Evolutionary conservation across 2,329 filamentous ascomycete genomes (phyloP).

Genomic region (Diplocarpon rosae): DNA sequence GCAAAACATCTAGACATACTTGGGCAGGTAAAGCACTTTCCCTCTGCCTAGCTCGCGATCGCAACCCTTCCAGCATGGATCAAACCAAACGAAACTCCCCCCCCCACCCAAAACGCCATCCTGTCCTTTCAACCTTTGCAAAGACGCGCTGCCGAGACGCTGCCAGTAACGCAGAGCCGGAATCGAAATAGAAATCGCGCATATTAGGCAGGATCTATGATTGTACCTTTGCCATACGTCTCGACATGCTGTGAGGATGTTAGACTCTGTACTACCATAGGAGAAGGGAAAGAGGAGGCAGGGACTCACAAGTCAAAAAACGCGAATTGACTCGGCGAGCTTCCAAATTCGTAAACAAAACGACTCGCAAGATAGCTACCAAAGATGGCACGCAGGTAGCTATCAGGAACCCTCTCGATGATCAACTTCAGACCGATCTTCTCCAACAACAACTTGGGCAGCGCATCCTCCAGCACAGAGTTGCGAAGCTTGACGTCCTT

Average conservation of each 20-base stretch:
- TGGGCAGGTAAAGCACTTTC: too few relatives aligned
- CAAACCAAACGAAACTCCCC: too few relatives aligned
- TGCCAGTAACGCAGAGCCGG: too few relatives aligned
- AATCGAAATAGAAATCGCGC: too few relatives aligned
- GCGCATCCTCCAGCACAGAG: conserved; percentile 70
- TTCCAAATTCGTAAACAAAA: conserved; percentile 93
- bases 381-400: conserved; percentile 89
- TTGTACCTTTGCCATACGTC: conserved; percentile 44
- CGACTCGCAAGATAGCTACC: conserved; percentile 89
- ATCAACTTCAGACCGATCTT: conserved; percentile 89
- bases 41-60: too few relatives aligned
- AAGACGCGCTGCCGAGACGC: too few relatives aligned
- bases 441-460: conserved; percentile 72
- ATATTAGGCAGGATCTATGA: not conserved
- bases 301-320: conserved; percentile 91
- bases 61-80: too few relatives aligned
- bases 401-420: conserved; percentile 75
- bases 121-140: too few relatives aligned
- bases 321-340: conserved; percentile 86
- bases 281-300: not conserved
- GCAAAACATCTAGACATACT: too few relatives aligned
- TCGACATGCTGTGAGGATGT: conserved; percentile 45
- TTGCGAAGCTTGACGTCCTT: conserved; percentile 66
- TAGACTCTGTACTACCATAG: conserved; percentile 13
- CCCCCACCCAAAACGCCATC: too few relatives aligned